phyloP scores from a whole-genome alignment of 73 alveolate species.

The Paramecium caudatum region DNA sequence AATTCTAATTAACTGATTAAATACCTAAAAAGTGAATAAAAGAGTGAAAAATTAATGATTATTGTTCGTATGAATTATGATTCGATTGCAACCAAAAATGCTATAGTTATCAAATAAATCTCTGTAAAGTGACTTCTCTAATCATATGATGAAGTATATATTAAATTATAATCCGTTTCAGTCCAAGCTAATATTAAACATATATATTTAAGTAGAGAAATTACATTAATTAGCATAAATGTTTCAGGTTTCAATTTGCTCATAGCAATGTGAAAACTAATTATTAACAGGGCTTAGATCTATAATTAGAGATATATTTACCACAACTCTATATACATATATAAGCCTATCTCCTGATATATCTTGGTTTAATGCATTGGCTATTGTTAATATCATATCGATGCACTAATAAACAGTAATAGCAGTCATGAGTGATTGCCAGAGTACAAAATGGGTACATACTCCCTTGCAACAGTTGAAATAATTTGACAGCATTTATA shows the following conservation, averaged over 20 bases:
- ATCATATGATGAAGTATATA: background rate
- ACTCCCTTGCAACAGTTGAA: background rate
- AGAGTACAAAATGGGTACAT: background rate
- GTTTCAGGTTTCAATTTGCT: conserved; percentile 16
- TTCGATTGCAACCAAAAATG: conserved; percentile 10
- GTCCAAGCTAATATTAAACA: background rate
- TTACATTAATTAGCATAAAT: background rate
- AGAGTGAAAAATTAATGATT: background rate
- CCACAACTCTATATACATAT: background rate
- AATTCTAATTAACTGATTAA: background rate
- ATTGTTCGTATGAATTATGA: background rate
- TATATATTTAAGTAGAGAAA: conserved; percentile 27
- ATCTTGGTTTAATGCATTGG: background rate
- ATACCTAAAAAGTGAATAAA: conserved; percentile 17
- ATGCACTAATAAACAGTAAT: background rate
- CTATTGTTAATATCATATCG: background rate
- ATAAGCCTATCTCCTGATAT: background rate
- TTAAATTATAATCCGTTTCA: conserved; percentile 4
- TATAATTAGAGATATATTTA: background rate
- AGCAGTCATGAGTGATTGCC: background rate
- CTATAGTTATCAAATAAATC: background rate
- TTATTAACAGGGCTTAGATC: background rate
- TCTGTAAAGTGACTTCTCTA: background rate
- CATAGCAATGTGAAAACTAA: background rate
- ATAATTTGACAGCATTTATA: conserved; percentile 38